Percentiles rank a stretch among this genome's conserved stretches.
phyloP scores from a whole-genome alignment of 176 grass and related monocot species.

The Chrysopogon serrulatus region DNA sequence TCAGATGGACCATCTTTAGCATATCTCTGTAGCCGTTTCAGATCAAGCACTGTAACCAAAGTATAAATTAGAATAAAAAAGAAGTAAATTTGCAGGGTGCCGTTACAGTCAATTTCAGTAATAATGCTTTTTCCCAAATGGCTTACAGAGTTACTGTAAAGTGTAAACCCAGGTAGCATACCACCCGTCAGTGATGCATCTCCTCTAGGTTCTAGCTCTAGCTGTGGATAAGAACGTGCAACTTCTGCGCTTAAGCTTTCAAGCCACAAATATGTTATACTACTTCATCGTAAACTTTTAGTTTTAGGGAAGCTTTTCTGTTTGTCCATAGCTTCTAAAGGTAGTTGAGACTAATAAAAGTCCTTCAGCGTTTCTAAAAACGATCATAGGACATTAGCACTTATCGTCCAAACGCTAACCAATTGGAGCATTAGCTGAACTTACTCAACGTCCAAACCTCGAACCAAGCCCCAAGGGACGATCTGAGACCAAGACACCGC shows the following conservation, averaged over 20 bases:
- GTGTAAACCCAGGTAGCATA: not conserved
- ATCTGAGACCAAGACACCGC: constrained; percentile 2
- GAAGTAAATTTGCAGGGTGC: not conserved
- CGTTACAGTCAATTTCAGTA: not conserved
- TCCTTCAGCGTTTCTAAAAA: not conserved
- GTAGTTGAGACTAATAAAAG: not conserved
- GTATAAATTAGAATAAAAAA: not conserved
- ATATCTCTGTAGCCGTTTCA: constrained; percentile 65
- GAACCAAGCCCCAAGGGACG: not conserved
- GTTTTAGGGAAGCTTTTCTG: not conserved
- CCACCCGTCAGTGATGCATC: not conserved
- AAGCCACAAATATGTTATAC: not conserved
- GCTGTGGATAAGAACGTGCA: not conserved
- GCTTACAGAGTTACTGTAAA: not conserved
- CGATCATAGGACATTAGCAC: not conserved
- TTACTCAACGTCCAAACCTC: not conserved
- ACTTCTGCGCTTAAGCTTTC: not conserved
- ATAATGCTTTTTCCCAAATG: not conserved
- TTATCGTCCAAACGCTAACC: not conserved
- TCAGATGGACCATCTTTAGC: constrained; percentile 83
- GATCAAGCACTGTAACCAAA: constrained; percentile 70
- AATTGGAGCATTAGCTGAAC: not conserved
- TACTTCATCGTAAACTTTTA: not conserved
- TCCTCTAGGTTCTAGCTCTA: constrained; percentile 3
- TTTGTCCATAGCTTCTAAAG: not conserved